A percentile compares a stretch with the other conserved stretches of the same genome.
Evolutionary conservation across 306 rosid genomes (phyloP).

Genomic region (Cicer pinnatifidum): DNA sequence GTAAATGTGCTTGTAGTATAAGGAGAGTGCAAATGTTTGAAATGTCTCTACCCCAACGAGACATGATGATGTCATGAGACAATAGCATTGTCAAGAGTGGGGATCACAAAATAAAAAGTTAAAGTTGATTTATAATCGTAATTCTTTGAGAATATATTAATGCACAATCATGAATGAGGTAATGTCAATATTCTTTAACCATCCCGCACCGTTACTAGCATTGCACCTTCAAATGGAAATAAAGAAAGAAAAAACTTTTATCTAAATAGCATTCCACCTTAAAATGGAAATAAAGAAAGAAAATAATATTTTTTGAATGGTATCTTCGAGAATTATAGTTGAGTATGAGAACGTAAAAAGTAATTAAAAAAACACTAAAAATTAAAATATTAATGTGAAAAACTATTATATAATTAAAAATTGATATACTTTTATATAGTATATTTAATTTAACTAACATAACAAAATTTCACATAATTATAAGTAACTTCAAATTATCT

Average conservation of each 20-base stretch:
- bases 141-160: constrained; percentile 9
- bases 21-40: background rate
- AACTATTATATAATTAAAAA: no score
- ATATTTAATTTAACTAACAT: no score
- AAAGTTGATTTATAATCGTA: constrained; percentile 7
- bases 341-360: no score
- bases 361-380: no score
- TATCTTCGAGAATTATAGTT: no score
- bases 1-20: background rate
- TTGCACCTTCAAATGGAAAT: constrained; percentile 12
- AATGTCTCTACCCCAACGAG: constrained; percentile 4
- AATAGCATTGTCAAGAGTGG: constrained; percentile 3
- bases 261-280: background rate
- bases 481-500: no score
- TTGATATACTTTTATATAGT: no score
- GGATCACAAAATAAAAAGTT: constrained; percentile 30
- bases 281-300: no score
- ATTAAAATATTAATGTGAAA: no score
- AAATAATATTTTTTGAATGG: no score
- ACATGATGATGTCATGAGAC: constrained; percentile 36
- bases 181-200: constrained; percentile 34
- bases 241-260: background rate
- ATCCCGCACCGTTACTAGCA: constrained; percentile 28
- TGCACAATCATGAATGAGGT: constrained; percentile 5
- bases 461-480: no score